Evolutionary conservation across 257 asterid genomes (phyloP).

Genomic region (Penstemon eatonii): DNA sequence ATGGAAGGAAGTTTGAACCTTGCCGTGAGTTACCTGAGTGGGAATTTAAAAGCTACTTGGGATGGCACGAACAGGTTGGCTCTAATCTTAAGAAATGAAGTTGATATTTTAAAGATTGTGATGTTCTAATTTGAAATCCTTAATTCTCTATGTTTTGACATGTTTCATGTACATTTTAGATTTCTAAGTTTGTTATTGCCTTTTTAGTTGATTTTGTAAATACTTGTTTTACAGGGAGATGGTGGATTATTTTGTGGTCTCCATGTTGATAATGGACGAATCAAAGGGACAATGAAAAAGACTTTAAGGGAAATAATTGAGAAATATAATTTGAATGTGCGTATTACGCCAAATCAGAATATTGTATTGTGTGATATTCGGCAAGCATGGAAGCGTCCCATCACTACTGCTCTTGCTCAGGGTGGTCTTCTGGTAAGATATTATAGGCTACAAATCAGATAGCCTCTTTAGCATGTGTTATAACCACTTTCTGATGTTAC

Average conservation of each 20-base stretch:
- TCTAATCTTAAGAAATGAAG: slow-evolving; percentile 2
- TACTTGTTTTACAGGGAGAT: slow-evolving; percentile 64
- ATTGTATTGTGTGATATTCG: slow-evolving; percentile 74
- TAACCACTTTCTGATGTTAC: slow-evolving; percentile 2
- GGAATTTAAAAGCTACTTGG: slow-evolving; percentile 95
- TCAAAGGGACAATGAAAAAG: slow-evolving; percentile 77
- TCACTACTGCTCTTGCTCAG: slow-evolving; percentile 88
- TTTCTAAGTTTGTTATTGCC: slow-evolving; percentile 2
- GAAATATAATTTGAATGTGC: slow-evolving; percentile 82
- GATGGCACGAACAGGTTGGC: slow-evolving; percentile 96
- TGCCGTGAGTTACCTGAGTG: slow-evolving; percentile 85
- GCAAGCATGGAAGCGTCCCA: slow-evolving; percentile 81
- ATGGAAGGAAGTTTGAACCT: slow-evolving; percentile 81
- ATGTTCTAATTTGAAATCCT: neutral
- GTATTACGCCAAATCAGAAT: slow-evolving; percentile 95
- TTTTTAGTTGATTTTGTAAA: slow-evolving; percentile 11
- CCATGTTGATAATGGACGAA: slow-evolving; percentile 89
- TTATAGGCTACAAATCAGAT: slow-evolving; percentile 13
- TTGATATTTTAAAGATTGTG: slow-evolving; percentile 2
- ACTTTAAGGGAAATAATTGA: slow-evolving; percentile 80
- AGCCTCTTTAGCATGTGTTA: neutral
- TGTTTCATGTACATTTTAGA: neutral
- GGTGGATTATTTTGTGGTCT: slow-evolving; percentile 89
- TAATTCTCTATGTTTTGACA: neutral
- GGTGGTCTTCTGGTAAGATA: slow-evolving; percentile 86